These are phyloP conservation scores for Rhizoctonia solani DNA, from an alignment of 1,284 basidiomycete genomes.

Conservation along the genomic window DNA sequence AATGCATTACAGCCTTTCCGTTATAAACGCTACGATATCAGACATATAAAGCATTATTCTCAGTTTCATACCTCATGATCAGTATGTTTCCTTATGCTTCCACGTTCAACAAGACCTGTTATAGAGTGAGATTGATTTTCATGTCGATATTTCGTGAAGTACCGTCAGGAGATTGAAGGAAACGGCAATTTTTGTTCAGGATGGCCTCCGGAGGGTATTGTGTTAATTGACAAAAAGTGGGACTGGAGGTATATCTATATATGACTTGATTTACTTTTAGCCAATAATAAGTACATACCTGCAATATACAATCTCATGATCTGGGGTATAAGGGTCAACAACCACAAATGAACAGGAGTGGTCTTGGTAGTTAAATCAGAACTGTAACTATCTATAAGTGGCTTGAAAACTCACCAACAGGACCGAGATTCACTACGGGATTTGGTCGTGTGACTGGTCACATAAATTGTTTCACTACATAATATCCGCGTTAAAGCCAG, in stretches of 20 bases:
- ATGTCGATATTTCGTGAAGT: background rate
- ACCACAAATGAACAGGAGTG: slow-evolving; percentile 31
- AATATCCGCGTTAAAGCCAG: background rate
- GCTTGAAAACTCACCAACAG: slow-evolving; percentile 22
- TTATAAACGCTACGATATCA: background rate
- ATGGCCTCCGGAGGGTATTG: slow-evolving; percentile 14
- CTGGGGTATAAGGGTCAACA: slow-evolving; percentile 28
- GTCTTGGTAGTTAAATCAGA: background rate
- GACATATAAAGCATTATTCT: background rate
- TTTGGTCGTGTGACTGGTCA: slow-evolving; percentile 27
- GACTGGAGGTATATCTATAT: background rate
- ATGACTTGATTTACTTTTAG: background rate
- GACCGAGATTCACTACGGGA: slow-evolving; percentile 25
- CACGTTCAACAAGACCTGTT: slow-evolving; percentile 6
- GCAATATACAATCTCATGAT: slow-evolving; percentile 28
- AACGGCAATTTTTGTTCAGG: slow-evolving; percentile 25
- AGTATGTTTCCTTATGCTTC: slow-evolving; percentile 11
- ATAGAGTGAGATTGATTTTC: background rate
- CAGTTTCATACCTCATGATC: slow-evolving; percentile 12
- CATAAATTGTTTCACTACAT: background rate
- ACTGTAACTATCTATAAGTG: background rate
- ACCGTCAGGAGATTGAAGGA: slow-evolving; percentile 22
- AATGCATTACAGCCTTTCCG: slow-evolving; percentile 21
- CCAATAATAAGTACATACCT: background rate
- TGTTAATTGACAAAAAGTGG: slow-evolving; percentile 28